Conservation (phyloP, 352 stramenopile species). For the Globisporangium radiosum region DNA sequence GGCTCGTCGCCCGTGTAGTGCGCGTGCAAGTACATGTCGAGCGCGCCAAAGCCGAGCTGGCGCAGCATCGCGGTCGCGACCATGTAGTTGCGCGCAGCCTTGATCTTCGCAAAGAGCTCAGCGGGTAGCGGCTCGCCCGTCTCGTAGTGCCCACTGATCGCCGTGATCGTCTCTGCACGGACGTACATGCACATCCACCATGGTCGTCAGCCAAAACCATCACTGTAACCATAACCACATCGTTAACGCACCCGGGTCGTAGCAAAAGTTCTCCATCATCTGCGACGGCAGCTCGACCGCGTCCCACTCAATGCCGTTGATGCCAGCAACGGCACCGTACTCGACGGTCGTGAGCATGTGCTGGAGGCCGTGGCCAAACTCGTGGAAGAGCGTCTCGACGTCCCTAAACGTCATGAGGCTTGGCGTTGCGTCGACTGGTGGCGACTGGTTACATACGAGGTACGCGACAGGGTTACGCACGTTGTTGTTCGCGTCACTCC, state of each 20-base stretch:
- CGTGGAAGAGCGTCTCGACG: slow-evolving; percentile 95
- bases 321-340: slow-evolving; percentile 93
- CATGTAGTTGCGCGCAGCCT: slow-evolving; percentile 93
- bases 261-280: slow-evolving; percentile 99
- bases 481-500: slow-evolving; percentile 36
- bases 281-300: slow-evolving; percentile 97
- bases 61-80: slow-evolving; percentile 93
- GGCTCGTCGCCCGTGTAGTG: slow-evolving; percentile 69
- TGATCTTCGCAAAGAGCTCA: slow-evolving; percentile 96
- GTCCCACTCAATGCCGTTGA: slow-evolving; percentile 98
- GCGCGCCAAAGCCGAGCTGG: slow-evolving; percentile 93
- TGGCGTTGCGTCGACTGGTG: slow-evolving; percentile 88
- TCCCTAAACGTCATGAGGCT: slow-evolving; percentile 98
- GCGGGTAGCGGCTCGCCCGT: slow-evolving; percentile 88
- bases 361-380: slow-evolving; percentile 96
- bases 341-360: slow-evolving; percentile 98
- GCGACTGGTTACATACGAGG: slow-evolving; percentile 97
- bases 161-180: slow-evolving; percentile 71
- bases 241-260: slow-evolving; percentile 66
- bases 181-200: too few relatives aligned
- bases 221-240: background rate
- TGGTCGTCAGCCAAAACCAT: background rate
- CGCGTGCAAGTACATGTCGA: slow-evolving; percentile 84
- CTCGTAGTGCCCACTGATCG: slow-evolving; percentile 80
- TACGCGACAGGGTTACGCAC: slow-evolving; percentile 94